These are phyloP conservation scores for Pestalotiopsis sp. DNA, from an alignment of 2,329 filamentous ascomycete species.

Conservation along the genomic window DNA sequence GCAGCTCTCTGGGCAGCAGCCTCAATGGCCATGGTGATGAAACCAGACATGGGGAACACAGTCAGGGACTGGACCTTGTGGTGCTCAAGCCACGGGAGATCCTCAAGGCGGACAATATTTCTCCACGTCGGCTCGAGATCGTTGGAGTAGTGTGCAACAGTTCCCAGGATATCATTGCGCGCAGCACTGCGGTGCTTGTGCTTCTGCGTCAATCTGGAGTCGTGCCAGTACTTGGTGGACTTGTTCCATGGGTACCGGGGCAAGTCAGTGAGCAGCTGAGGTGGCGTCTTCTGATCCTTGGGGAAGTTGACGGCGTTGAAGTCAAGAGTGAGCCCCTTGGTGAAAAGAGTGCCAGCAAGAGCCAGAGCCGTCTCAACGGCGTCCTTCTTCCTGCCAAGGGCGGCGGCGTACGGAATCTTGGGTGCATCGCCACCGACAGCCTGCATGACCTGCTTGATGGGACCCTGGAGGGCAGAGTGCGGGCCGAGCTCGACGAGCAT, in stretches of 20 bases:
- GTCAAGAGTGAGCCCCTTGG: constrained; percentile 45
- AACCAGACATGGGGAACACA: constrained; percentile 58
- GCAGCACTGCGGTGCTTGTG: constrained; percentile 43
- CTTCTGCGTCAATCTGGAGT: constrained; percentile 44
- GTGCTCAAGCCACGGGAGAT: constrained; percentile 60
- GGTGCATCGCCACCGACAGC: constrained; percentile 41
- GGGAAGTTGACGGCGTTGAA: constrained; percentile 51
- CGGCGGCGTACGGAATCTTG: constrained; percentile 45
- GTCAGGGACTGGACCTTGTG: constrained; percentile 60
- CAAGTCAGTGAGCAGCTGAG: constrained; percentile 44
- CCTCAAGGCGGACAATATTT: constrained; percentile 48
- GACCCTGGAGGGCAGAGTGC: constrained; percentile 51
- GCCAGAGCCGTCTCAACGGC: constrained; percentile 48
- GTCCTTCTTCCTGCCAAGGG: constrained; percentile 54
- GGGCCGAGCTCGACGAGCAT: constrained; percentile 53
- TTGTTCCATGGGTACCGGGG: constrained; percentile 52
- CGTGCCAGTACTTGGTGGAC: constrained; percentile 48
- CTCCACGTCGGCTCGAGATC: constrained; percentile 52
- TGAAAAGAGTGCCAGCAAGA: constrained; percentile 46
- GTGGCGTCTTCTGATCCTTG: constrained; percentile 31
- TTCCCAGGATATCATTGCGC: constrained; percentile 50
- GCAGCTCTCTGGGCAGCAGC: constrained; percentile 41
- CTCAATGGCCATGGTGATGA: constrained; percentile 53
- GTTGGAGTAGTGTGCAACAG: constrained; percentile 44
- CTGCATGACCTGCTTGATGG: constrained; percentile 53